Evolutionary conservation across 306 rosid genomes (phyloP).

Genomic region (Vachellia pachyceras): DNA sequence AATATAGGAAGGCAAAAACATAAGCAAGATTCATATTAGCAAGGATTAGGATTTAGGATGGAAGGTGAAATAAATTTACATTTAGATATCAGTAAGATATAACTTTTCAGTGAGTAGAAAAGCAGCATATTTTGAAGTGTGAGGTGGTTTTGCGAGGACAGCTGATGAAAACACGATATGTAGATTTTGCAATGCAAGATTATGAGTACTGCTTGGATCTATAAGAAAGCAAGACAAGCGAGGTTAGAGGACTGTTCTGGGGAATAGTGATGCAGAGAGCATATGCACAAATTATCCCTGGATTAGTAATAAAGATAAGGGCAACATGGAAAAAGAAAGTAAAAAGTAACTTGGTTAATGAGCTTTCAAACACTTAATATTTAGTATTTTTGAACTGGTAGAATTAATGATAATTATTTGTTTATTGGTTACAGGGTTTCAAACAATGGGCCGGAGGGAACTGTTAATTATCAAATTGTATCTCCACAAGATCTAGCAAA

Average conservation of each 20-base stretch:
- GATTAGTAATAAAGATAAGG: neutral
- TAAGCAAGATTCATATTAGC: neutral
- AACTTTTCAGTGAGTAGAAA: neutral
- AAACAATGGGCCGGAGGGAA: conserved; percentile 50
- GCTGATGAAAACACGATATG: neutral
- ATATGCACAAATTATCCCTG: neutral
- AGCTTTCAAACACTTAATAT: neutral
- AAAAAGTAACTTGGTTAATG: neutral
- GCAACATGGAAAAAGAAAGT: neutral
- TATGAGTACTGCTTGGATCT: neutral
- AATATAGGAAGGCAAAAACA: conserved; percentile 16
- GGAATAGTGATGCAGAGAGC: neutral
- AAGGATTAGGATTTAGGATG: neutral
- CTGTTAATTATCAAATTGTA: conserved; percentile 75
- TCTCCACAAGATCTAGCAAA: conserved; percentile 76
- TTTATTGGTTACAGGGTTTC: conserved; percentile 52
- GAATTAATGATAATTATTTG: neutral
- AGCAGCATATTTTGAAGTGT: neutral
- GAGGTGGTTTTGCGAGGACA: neutral
- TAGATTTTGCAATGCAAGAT: neutral
- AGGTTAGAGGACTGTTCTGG: neutral
- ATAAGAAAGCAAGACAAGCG: neutral
- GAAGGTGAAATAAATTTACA: neutral
- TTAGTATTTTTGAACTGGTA: neutral
- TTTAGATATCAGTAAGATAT: neutral